Conservation (phyloP, 1,284 basidiomycete species). For the Farysia itapuensis region DNA sequence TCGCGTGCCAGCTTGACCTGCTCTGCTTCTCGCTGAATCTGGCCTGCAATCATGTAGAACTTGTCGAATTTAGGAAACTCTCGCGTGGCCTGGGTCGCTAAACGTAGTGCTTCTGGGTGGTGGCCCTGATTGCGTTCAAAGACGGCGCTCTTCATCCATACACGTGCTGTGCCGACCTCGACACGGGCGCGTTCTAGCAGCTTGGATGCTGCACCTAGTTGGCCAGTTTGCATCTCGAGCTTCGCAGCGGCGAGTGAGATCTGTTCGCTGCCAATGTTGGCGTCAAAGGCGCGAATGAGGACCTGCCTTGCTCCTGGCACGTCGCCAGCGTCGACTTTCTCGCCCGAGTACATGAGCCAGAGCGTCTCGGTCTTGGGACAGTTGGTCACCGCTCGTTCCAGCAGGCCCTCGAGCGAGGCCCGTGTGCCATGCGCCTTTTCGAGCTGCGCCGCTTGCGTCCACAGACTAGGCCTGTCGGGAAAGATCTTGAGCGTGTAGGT, state of each 20-base stretch:
- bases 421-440: constrained; percentile 84
- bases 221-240: constrained; percentile 89
- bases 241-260: constrained; percentile 98
- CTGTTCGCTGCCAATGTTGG: constrained; percentile 92
- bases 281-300: constrained; percentile 84
- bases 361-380: constrained; percentile 92
- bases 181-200: constrained; percentile 82
- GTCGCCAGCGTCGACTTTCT: constrained; percentile 81
- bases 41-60: constrained; percentile 93
- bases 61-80: constrained; percentile 87
- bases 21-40: constrained; percentile 66
- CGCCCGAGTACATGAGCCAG: constrained; percentile 96
- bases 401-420: constrained; percentile 78
- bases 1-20: constrained; percentile 31
- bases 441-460: constrained; percentile 86
- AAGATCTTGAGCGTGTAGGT: constrained; percentile 89
- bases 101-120: constrained; percentile 72
- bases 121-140: constrained; percentile 87
- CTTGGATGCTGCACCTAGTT: constrained; percentile 79
- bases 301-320: constrained; percentile 82
- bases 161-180: constrained; percentile 86
- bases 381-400: constrained; percentile 78
- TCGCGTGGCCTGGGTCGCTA: constrained; percentile 72
- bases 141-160: constrained; percentile 97
- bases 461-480: constrained; percentile 78